Base-by-base conservation (phyloP, 345 rosid species). In the Viola odorata region DNA sequence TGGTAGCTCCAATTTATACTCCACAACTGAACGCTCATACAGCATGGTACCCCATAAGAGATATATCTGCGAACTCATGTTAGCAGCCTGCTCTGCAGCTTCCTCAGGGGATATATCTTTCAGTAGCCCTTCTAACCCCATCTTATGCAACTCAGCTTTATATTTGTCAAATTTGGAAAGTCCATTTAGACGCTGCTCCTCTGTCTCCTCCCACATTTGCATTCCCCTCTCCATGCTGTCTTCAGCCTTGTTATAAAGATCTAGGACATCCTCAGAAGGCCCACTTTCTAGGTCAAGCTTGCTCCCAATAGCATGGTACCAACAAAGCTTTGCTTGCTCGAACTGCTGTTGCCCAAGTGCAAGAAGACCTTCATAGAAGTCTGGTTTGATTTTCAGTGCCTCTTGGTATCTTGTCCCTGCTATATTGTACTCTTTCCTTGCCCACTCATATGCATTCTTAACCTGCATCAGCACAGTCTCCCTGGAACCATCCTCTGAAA, bases 121-220 rank as follows among this genome's bases (percentile, higher is more conserved):
- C 62, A 81, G 68, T 45, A 88, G 66, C 47, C 77, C 81, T 61
- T 82, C 89, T 73, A 94, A 63, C 4, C 85, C 86, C 77, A 88
- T 73, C 72, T 94, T 88, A 65, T 69, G 82, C 75, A 94, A 64
- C 74, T 78, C 75, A 23, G 57, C 60, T 78, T 80, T 85, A 64
- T 90, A 82, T 42, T 76, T 78, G 58, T 94, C 99, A 4, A 68
- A 72, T 73, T 82, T 86, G 23, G 96, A 94, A 64, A 91, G 84
- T 53, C 97, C 99, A 54, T 90, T 94, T 56, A 88, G 73, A 41
- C 96, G 88, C 55, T 73, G 82, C 69, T 94, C 99, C 71, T 86
- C 91, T 73, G 74, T 88, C 80, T 94, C 99, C 78, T 91, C 99
- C 97, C 97, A 91, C 75, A 83, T 86, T 75, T 84, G 99, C 91